phyloP scores from a whole-genome alignment of 371 early-diverging fungal species.

The Lichtheimia ornata region DNA sequence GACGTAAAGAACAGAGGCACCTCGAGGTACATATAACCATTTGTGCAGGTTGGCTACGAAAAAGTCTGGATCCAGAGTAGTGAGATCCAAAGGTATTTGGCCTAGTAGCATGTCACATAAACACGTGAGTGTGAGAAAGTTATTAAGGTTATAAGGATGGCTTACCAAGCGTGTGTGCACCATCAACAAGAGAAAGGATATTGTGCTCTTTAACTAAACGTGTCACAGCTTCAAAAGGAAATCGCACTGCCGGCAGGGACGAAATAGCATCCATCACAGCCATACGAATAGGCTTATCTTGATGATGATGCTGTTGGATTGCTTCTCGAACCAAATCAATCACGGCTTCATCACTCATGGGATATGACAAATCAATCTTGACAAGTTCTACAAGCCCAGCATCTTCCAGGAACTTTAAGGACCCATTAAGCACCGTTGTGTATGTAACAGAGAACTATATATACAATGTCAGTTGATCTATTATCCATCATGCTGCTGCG shows the following conservation, averaged over 20 bases:
- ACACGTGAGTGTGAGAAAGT: too few relatives aligned
- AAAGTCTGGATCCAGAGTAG: slow-evolving; percentile 61
- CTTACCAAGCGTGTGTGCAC: slow-evolving; percentile 67
- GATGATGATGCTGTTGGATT: slow-evolving; percentile 22
- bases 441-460: slow-evolving; percentile 39
- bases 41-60: slow-evolving; percentile 76
- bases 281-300: slow-evolving; percentile 37
- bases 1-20: slow-evolving; percentile 62
- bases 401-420: slow-evolving; percentile 36
- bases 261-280: slow-evolving; percentile 64
- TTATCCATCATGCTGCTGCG: background rate
- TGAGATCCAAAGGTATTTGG: slow-evolving; percentile 64
- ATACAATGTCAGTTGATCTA: background rate
- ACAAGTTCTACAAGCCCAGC: slow-evolving; percentile 31
- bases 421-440: slow-evolving; percentile 30
- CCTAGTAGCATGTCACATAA: slow-evolving; percentile 22
- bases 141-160: background rate
- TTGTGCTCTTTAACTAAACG: slow-evolving; percentile 45
- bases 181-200: slow-evolving; percentile 68
- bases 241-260: slow-evolving; percentile 51
- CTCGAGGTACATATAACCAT: slow-evolving; percentile 71
- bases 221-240: slow-evolving; percentile 60
- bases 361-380: slow-evolving; percentile 25
- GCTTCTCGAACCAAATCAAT: slow-evolving; percentile 28
- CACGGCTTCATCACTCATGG: slow-evolving; percentile 31